These are phyloP conservation scores for Sinapis alba DNA, from an alignment of 441 rosid genomes.

Conservation along the genomic window DNA sequence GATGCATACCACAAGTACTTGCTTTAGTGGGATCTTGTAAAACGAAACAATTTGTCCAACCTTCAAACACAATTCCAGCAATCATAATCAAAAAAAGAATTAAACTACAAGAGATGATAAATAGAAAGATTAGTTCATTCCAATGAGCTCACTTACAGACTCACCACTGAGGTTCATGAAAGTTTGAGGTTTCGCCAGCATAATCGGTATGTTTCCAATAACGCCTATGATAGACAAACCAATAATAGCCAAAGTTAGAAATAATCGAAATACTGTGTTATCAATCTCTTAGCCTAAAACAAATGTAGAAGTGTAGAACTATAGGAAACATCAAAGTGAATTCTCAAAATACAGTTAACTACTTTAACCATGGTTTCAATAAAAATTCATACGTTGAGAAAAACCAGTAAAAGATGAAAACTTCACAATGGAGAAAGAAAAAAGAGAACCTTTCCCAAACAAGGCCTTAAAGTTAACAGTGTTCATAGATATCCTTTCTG, in stretches of 20 bases:
- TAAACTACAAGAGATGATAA: not conserved
- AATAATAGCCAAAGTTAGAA: conserved; percentile 4
- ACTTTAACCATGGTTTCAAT: not conserved
- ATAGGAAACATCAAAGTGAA: not conserved
- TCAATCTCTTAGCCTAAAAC: conserved; percentile 11
- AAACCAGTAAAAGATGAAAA: not conserved
- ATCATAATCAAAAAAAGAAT: conserved; percentile 29
- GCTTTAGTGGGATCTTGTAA: conserved; percentile 90
- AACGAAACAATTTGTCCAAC: conserved; percentile 85
- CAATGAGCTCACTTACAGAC: conserved; percentile 79
- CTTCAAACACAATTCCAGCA: conserved; percentile 47
- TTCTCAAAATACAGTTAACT: not conserved
- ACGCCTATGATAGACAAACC: conserved; percentile 50
- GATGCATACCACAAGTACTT: conserved; percentile 82
- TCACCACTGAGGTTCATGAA: conserved; percentile 95
- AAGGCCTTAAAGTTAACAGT: conserved; percentile 68
- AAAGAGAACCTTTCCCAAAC: conserved; percentile 68
- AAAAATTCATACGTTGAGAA: not conserved
- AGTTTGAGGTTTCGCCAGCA: conserved; percentile 96
- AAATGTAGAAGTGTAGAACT: not conserved
- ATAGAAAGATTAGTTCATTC: conserved; percentile 4
- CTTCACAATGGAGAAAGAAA: not conserved
- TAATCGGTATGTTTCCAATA: conserved; percentile 78
- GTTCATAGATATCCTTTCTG: conserved; percentile 79
- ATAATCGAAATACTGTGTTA: not conserved